Evolutionary conservation across 106 monocot species (phyloP).

Genomic region (Ottelia alismoides): DNA sequence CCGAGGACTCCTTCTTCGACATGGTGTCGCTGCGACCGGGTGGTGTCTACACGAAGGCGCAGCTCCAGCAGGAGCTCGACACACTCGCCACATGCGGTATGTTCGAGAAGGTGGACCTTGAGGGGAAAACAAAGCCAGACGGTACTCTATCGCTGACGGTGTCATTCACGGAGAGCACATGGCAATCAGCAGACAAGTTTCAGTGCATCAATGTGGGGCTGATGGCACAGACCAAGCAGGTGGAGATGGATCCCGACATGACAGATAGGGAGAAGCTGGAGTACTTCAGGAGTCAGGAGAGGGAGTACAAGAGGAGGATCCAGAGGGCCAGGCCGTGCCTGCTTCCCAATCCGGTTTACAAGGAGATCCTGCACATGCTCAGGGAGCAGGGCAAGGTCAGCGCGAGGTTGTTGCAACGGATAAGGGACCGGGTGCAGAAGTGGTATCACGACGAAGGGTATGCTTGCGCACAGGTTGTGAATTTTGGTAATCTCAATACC

Average conservation of each 20-base stretch:
- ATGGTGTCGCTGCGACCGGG: slow-evolving; percentile 89
- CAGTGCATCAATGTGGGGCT: slow-evolving; percentile 92
- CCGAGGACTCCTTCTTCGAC: slow-evolving; percentile 93
- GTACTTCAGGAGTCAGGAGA: slow-evolving; percentile 79
- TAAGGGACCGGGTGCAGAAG: slow-evolving; percentile 83
- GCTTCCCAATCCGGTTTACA: slow-evolving; percentile 49
- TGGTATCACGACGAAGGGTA: slow-evolving; percentile 99
- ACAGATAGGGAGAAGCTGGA: slow-evolving; percentile 90
- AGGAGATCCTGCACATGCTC: slow-evolving; percentile 72
- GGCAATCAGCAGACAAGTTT: slow-evolving; percentile 85
- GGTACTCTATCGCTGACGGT: slow-evolving; percentile 62
- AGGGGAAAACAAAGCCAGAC: slow-evolving; percentile 80
- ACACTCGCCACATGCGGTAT: slow-evolving; percentile 85
- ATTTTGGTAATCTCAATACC: slow-evolving; percentile 93
- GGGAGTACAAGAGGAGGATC: slow-evolving; percentile 66
- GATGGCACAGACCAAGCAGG: slow-evolving; percentile 61
- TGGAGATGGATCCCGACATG: slow-evolving; percentile 91
- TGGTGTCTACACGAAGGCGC: slow-evolving; percentile 78
- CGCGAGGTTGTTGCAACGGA: slow-evolving; percentile 86
- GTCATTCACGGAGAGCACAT: slow-evolving; percentile 78
- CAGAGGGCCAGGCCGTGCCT: slow-evolving; percentile 61
- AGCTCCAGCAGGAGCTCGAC: slow-evolving; percentile 84
- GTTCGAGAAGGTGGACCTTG: slow-evolving; percentile 96
- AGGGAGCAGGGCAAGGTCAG: slow-evolving; percentile 75
- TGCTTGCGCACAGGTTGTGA: slow-evolving; percentile 93